A percentile compares a stretch with the other conserved stretches of the same genome.
Evolutionary conservation across 495 filamentous ascomycete genomes (phyloP).

Genomic region (Copromyces sp.): DNA sequence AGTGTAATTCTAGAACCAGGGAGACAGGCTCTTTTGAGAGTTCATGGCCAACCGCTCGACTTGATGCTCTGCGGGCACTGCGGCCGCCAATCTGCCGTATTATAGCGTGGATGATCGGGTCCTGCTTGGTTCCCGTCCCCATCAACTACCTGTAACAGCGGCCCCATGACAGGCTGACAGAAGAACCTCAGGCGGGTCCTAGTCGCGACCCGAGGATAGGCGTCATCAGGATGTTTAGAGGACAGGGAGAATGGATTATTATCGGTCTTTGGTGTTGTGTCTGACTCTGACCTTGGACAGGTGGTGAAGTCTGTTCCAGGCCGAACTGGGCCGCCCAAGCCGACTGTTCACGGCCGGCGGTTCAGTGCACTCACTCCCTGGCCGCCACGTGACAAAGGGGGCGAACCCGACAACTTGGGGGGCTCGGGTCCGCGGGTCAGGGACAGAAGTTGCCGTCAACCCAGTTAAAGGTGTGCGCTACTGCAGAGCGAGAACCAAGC

Average conservation of each 20-base stretch:
- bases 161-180: not conserved
- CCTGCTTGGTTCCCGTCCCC: not conserved
- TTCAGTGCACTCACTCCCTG: not conserved
- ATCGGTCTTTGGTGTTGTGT: not conserved
- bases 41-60: not conserved
- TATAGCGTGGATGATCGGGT: not conserved
- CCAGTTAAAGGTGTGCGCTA: not conserved
- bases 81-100: not conserved
- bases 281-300: not conserved
- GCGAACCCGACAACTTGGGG: not conserved
- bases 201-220: not conserved
- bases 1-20: not conserved
- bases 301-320: not conserved
- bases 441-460: not conserved
- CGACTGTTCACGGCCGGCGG: not conserved
- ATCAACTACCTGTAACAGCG: not conserved
- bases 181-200: not conserved
- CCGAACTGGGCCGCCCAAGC: not conserved
- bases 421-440: not conserved
- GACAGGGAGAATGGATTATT: not conserved
- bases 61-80: not conserved
- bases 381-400: not conserved
- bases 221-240: not conserved
- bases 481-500: not conserved
- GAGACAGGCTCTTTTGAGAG: not conserved